These are phyloP conservation scores for Tylopilus balloui DNA, from an alignment of 768 basidiomycete genomes.

Conservation along the genomic window DNA sequence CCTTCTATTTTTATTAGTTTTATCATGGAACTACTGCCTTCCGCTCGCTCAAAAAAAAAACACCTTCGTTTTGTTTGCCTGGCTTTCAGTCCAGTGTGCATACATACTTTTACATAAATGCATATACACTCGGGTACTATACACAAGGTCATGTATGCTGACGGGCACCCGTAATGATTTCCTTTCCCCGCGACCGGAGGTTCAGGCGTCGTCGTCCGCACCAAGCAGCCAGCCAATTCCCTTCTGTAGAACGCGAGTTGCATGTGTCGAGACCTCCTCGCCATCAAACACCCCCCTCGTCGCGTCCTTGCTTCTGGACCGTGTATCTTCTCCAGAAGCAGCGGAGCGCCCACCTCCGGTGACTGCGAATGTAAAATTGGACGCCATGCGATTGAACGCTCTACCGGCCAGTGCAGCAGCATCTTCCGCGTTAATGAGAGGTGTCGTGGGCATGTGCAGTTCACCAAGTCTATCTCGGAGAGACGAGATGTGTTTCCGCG, in stretches of 20 bases:
- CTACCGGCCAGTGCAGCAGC: slow-evolving; percentile 74
- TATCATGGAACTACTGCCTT: slow-evolving; percentile 21
- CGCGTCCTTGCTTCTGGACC: slow-evolving; percentile 38
- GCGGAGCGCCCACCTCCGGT: slow-evolving; percentile 36
- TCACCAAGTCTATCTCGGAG: slow-evolving; percentile 59
- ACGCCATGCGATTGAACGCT: slow-evolving; percentile 74
- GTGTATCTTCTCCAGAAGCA: slow-evolving; percentile 15
- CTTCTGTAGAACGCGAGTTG: slow-evolving; percentile 73
- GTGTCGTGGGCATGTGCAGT: slow-evolving; percentile 65
- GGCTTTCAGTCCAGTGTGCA: slow-evolving; percentile 23
- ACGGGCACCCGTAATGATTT: slow-evolving; percentile 13
- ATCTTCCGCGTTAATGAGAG: slow-evolving; percentile 67
- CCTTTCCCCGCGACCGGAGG: background rate
- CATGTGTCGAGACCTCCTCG: slow-evolving; percentile 68
- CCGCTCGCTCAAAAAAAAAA: slow-evolving; percentile 20
- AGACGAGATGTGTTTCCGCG: slow-evolving; percentile 44
- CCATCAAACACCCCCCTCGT: slow-evolving; percentile 41
- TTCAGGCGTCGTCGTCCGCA: slow-evolving; percentile 52
- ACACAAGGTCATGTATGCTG: slow-evolving; percentile 15
- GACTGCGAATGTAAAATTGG: slow-evolving; percentile 68
- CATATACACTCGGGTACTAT: slow-evolving; percentile 17
- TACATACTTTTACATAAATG: slow-evolving; percentile 21
- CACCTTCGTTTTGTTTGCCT: slow-evolving; percentile 27
- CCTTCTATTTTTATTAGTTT: slow-evolving; percentile 26
- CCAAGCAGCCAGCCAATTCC: slow-evolving; percentile 97